Evolutionary conservation across 352 stramenopile species (phyloP).

Genomic region (Pythium aristosporum): DNA sequence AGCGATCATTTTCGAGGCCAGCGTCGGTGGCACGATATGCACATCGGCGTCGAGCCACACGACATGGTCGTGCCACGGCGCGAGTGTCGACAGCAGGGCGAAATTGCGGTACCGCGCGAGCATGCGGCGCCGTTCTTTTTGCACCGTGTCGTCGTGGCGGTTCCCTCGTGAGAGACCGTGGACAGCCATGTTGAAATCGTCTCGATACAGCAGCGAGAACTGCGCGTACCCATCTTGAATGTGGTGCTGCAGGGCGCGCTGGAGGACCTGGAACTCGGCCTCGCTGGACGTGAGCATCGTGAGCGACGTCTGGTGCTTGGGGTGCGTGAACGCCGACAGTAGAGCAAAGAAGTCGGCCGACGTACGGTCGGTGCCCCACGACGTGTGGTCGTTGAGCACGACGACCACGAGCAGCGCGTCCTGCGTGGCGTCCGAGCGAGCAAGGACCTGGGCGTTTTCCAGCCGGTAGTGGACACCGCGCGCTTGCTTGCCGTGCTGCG

Average conservation of each 20-base stretch:
- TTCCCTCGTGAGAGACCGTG: slow-evolving; percentile 22
- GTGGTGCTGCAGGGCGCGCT: slow-evolving; percentile 15
- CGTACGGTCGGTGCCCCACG: slow-evolving; percentile 33
- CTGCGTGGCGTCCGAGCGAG: background rate
- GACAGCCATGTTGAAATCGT: slow-evolving; percentile 28
- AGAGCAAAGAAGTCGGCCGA: slow-evolving; percentile 35
- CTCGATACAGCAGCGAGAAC: slow-evolving; percentile 37
- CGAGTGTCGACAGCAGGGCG: slow-evolving; percentile 32
- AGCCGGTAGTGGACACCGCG: slow-evolving; percentile 15
- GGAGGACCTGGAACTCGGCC: slow-evolving; percentile 30
- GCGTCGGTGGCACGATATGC: slow-evolving; percentile 22
- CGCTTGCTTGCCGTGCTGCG: slow-evolving; percentile 9
- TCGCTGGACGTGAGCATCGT: slow-evolving; percentile 36
- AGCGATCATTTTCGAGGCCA: slow-evolving; percentile 38
- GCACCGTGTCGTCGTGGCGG: slow-evolving; percentile 29
- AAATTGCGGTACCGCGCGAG: slow-evolving; percentile 49
- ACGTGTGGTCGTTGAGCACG: slow-evolving; percentile 36
- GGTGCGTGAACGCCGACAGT: slow-evolving; percentile 31
- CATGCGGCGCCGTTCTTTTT: slow-evolving; percentile 36
- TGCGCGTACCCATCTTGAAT: slow-evolving; percentile 27
- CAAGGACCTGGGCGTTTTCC: background rate
- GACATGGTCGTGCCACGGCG: slow-evolving; percentile 40
- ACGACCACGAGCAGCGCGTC: slow-evolving; percentile 35
- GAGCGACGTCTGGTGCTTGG: slow-evolving; percentile 36
- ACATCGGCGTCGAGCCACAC: slow-evolving; percentile 50